A percentile compares a stretch with the other conserved stretches of the same genome.
Conservation (phyloP, 768 basidiomycete genomes). For the Cystofilobasidium ferigula region DNA sequence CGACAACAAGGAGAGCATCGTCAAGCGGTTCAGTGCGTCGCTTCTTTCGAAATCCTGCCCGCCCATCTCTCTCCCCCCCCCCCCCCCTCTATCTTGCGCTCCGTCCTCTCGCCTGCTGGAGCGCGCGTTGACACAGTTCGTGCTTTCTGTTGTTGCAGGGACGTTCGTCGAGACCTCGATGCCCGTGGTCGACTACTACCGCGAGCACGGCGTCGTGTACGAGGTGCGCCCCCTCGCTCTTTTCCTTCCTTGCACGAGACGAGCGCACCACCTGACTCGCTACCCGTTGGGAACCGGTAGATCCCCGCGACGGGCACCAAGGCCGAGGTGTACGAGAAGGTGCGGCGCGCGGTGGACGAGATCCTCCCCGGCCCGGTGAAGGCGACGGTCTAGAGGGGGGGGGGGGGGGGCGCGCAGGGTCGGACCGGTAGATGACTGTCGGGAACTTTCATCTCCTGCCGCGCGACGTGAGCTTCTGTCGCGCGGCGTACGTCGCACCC, state of each 20-base stretch:
- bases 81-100: too few species aligned
- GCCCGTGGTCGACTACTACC: slow-evolving; percentile 85
- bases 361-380: slow-evolving; percentile 37
- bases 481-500: too few species aligned
- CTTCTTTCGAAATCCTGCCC: neutral
- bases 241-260: neutral
- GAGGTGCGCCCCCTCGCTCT: slow-evolving; percentile 49
- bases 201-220: slow-evolving; percentile 55
- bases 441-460: too few species aligned
- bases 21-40: slow-evolving; percentile 81
- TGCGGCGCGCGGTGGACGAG: slow-evolving; percentile 46
- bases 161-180: slow-evolving; percentile 79
- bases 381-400: neutral
- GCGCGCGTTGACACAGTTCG: too few species aligned
- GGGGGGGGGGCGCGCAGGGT: too few species aligned
- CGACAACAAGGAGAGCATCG: slow-evolving; percentile 87
- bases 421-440: too few species aligned
- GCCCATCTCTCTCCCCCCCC: too few species aligned
- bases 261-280: too few species aligned
- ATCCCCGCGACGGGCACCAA: slow-evolving; percentile 45
- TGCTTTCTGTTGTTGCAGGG: slow-evolving; percentile 37
- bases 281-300: slow-evolving; percentile 26
- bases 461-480: too few species aligned
- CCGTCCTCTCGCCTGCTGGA: too few species aligned
- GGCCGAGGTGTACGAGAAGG: slow-evolving; percentile 58